Evolutionary conservation across 257 asterid species (phyloP), one percentile per base, ranked within the genome.

Genomic region (Dorcoceras hygrometricum): DNA sequence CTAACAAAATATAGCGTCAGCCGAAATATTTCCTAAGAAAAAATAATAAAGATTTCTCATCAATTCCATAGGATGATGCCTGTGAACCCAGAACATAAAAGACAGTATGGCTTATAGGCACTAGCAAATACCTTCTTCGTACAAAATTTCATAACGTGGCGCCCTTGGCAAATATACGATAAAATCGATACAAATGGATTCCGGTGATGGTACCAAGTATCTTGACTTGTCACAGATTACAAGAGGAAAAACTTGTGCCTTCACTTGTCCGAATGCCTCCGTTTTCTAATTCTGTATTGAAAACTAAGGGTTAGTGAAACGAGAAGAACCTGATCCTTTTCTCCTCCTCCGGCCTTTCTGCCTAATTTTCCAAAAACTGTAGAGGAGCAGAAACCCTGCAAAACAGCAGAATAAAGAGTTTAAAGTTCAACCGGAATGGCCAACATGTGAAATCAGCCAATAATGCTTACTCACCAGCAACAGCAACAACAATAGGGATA

Each of bases 281-380:
- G 2, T 4, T 51, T 24, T 9, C 63, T 16, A 53, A 20, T 24
- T 63, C 28, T 10, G 7, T 56, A 57, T 46, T 67, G 68, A 66
- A 77, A 70, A 55, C 65, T 66, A 77, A 77, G 77, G 79, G 85
- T 63, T 82, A 66, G 81, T 50, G 62, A 82, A 70, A 61, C 97
- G 95, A 66, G 71, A 62, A 32, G 89, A 83, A 67, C 76, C 70
- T 5, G 92, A 75, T 31, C 86, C 83, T 84, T 85, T 87, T 77
- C 97, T 86, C 75, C 95, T 83, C 81, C 95, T 80, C 31, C 91
- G 80, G 2, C 93, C 83, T 80, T 73, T 89, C 78, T 92, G 98
- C 67, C 95, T 81, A 66, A 92, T 84, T 75, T 86, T 85, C 96
- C 95, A 84, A 66, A 83, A 84, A 71, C 91, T 84, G 77, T 82